phyloP scores from a whole-genome alignment of 129 eudicot genomes.

The Pulicaria dysenterica region DNA sequence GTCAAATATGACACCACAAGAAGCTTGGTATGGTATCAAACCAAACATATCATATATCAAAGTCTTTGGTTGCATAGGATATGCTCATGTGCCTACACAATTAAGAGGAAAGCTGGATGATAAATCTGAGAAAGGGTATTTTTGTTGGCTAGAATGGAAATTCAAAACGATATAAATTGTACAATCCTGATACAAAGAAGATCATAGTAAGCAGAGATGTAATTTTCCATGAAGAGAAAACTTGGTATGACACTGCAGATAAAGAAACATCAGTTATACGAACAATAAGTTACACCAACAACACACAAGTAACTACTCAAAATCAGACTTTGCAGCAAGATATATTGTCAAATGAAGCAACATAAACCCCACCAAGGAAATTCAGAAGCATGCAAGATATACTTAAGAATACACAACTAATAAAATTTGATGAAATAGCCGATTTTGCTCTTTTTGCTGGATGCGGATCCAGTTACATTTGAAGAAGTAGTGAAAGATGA shows the following conservation, averaged over 20 bases:
- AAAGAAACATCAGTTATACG: too few relatives aligned
- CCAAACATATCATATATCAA: not conserved
- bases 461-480: not conserved
- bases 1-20: slow-evolving; percentile 22
- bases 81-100: slow-evolving; percentile 12
- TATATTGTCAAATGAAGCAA: too few relatives aligned
- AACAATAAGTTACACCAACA: too few relatives aligned
- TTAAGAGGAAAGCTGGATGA: not conserved
- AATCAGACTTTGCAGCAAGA: too few relatives aligned
- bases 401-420: too few relatives aligned
- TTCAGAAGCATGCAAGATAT: too few relatives aligned
- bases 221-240: not conserved
- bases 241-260: not conserved
- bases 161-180: not conserved
- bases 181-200: not conserved
- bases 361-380: too few relatives aligned
- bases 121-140: not conserved
- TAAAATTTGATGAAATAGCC: too few relatives aligned
- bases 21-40: slow-evolving; percentile 14
- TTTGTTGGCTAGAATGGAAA: not conserved
- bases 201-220: not conserved
- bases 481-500: not conserved
- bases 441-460: not conserved
- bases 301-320: too few relatives aligned
- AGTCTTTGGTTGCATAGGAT: slow-evolving; percentile 4